phyloP scores from a whole-genome alignment of 768 basidiomycete genomes.

The Pulveroboletus sp. region DNA sequence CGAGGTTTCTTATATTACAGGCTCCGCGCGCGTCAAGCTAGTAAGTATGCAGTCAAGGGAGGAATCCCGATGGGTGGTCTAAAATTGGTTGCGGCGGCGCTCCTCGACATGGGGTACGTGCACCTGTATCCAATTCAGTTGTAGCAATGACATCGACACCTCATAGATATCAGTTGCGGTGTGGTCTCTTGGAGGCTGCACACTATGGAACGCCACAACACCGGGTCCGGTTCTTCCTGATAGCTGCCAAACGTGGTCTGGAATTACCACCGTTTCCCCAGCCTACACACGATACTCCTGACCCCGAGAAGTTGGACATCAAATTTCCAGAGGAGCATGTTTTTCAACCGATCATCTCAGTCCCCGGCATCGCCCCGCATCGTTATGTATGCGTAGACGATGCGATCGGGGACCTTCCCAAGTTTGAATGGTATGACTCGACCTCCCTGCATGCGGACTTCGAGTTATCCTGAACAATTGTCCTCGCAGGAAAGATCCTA shows the following conservation, averaged over 20 bases:
- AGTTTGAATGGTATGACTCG: conserved; percentile 66
- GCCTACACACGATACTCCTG: conserved; percentile 43
- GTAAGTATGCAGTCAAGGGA: conserved; percentile 49
- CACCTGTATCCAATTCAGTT: background rate
- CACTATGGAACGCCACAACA: conserved; percentile 48
- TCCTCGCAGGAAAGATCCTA: conserved; percentile 24
- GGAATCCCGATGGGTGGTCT: conserved; percentile 74
- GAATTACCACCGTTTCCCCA: conserved; percentile 40
- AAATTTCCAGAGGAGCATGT: conserved; percentile 41
- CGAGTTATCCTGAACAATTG: background rate
- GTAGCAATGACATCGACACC: background rate
- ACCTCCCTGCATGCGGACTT: background rate
- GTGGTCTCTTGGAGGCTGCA: conserved; percentile 42
- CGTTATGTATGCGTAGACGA: conserved; percentile 61
- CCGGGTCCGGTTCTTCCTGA: conserved; percentile 47
- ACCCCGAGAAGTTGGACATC: conserved; percentile 45
- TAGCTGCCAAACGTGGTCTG: conserved; percentile 38
- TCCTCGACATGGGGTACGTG: conserved; percentile 65
- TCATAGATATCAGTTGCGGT: conserved; percentile 43
- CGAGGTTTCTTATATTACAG: conserved; percentile 41
- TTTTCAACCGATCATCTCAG: conserved; percentile 44
- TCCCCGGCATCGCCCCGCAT: conserved; percentile 54
- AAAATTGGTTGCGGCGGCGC: conserved; percentile 58
- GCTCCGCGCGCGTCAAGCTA: conserved; percentile 37
- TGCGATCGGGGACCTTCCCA: conserved; percentile 70